Evolutionary conservation across 495 filamentous ascomycete genomes (phyloP), one percentile per base, ranked within the genome.

Genomic region (Penicillium odoratum): DNA sequence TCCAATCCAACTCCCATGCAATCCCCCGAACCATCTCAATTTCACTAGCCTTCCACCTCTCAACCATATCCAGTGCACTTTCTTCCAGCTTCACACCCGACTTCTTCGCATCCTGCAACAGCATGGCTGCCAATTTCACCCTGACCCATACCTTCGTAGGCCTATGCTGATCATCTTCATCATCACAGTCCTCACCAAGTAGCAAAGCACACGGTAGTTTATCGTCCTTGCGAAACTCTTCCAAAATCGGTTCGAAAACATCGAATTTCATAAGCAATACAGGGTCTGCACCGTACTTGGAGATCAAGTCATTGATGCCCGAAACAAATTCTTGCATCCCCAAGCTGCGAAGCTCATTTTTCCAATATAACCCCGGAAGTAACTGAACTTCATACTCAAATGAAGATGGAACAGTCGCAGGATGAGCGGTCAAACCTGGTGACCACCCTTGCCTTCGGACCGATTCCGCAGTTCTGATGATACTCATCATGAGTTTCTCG

Each of bases 301-400:
- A 33, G 28, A 55, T 36, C 43, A 55, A 38, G 7, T 8, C 28
- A 36, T 5, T 36, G 8, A 55, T 36, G 0, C 26, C 26, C 8
- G n/a, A 46, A 9, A 36, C 26, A 13, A 46, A 48, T 7, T 11
- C 29, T n/a, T 47, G 15, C 10, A 55, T 6, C 2, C 5, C n/a
- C 15, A 18, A 34, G 7, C 13, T 34, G 13, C 29, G 34, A 4
- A 5, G 6, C 5, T 28, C n/a, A 1, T n/a, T 13, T 5, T 45
- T 55, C 11, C 28, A 34, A 13, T 13, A 11, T 26, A 28, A 28
- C 28, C 36, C 47, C 15, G 53, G 53, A 9, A 55, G 43, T 13
- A 55, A 4, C 16, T 47, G 8, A 34, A 46, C 42, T n/a, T 36
- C 52, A 47, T 55, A 55, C 42, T 55, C 52, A 45, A 55, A 46